A percentile compares a stretch with the other conserved stretches of the same genome.
Conservation (phyloP, 23 red algal species). For the Gracilaria gracilis region DNA sequence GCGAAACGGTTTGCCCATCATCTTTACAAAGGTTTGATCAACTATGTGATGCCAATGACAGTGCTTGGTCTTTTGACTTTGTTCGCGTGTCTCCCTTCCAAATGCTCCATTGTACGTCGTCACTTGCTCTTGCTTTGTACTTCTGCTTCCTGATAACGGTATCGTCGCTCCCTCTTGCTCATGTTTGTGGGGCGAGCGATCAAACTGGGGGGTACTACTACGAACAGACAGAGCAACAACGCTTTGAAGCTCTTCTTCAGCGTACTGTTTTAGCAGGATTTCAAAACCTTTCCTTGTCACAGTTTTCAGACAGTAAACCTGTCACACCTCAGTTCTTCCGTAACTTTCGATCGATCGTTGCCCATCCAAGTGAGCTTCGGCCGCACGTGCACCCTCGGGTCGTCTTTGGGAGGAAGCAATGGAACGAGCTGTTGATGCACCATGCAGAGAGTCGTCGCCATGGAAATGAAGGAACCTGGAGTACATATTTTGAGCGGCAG, state of each 20-base stretch:
- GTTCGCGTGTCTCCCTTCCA: neutral
- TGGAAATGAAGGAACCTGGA: constrained; percentile 30
- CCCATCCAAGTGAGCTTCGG: constrained; percentile 5
- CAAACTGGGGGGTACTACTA: neutral
- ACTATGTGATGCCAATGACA: neutral
- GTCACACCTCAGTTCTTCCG: constrained; percentile 11
- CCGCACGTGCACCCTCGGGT: constrained; percentile 47
- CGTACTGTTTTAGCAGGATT: neutral
- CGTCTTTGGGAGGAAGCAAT: constrained; percentile 22
- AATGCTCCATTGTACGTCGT: neutral
- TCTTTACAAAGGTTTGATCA: no score
- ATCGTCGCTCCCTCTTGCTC: neutral
- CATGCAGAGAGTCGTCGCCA: constrained; percentile 13
- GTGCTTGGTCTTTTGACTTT: neutral
- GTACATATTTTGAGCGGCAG: constrained; percentile 25
- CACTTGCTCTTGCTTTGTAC: neutral
- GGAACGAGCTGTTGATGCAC: constrained; percentile 27
- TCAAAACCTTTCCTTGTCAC: constrained; percentile 4
- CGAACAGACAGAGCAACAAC: neutral
- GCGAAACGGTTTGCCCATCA: no score
- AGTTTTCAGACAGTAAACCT: constrained; percentile 9
- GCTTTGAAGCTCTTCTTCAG: neutral
- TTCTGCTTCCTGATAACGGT: neutral
- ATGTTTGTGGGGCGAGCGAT: neutral
- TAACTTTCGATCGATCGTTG: neutral